phyloP scores from a whole-genome alignment of 768 basidiomycete genomes.

The Serendipita indica region DNA sequence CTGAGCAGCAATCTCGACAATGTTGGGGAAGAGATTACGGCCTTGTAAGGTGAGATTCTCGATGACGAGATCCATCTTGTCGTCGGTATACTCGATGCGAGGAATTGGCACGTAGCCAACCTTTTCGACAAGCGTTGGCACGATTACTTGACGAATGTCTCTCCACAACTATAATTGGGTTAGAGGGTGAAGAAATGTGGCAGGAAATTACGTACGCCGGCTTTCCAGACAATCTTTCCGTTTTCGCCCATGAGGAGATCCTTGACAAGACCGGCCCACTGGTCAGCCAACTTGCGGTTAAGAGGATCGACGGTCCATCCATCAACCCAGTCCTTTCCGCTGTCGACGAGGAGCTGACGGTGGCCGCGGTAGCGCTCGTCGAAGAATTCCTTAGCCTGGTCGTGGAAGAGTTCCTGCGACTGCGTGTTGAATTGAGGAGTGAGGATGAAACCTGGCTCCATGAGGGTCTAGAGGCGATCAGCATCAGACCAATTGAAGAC shows the following conservation, averaged over 20 bases:
- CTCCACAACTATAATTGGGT: slow-evolving; percentile 47
- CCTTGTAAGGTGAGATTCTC: slow-evolving; percentile 86
- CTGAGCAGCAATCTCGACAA: slow-evolving; percentile 19
- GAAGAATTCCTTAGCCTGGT: slow-evolving; percentile 56
- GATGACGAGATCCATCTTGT: slow-evolving; percentile 71
- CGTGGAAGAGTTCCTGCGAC: slow-evolving; percentile 36
- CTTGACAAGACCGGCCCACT: slow-evolving; percentile 65
- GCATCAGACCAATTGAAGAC: not conserved
- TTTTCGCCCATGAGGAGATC: slow-evolving; percentile 73
- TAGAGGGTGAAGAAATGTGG: not conserved
- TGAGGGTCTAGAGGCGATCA: slow-evolving; percentile 34
- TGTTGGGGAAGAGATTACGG: slow-evolving; percentile 76
- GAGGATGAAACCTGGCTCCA: slow-evolving; percentile 78
- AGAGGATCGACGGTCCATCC: slow-evolving; percentile 75
- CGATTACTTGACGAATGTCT: slow-evolving; percentile 69
- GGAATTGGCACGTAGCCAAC: slow-evolving; percentile 80
- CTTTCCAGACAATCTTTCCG: slow-evolving; percentile 78
- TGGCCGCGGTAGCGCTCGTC: slow-evolving; percentile 57
- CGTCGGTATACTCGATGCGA: slow-evolving; percentile 85
- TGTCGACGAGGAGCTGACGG: slow-evolving; percentile 65
- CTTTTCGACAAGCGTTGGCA: slow-evolving; percentile 64
- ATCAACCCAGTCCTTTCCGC: slow-evolving; percentile 62
- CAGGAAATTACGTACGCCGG: slow-evolving; percentile 19
- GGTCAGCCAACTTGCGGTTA: slow-evolving; percentile 68
- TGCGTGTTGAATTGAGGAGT: slow-evolving; percentile 57